These are phyloP conservation scores for Entomophthora muscae DNA, from an alignment of 371 early-diverging fungal species.

Conservation along the genomic window DNA sequence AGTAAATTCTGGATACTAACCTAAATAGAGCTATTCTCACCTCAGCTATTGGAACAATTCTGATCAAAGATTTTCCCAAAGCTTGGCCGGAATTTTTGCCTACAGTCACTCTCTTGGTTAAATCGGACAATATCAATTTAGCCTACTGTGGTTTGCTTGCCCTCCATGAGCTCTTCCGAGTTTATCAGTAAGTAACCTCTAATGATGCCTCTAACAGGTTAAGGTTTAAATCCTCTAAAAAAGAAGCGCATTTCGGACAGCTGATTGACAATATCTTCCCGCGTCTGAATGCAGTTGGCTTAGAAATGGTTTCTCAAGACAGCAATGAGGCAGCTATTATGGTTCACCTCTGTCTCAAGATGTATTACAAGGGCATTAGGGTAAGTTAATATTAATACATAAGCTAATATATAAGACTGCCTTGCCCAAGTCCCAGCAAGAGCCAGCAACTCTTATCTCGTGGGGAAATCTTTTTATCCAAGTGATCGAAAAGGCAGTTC, in stretches of 20 bases:
- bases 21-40: slow-evolving; percentile 45
- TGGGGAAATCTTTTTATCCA: slow-evolving; percentile 78
- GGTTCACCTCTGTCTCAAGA: slow-evolving; percentile 60
- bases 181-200: slow-evolving; percentile 43
- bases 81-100: slow-evolving; percentile 67
- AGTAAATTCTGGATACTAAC: background rate
- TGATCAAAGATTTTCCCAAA: slow-evolving; percentile 52
- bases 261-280: slow-evolving; percentile 46
- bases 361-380: slow-evolving; percentile 22
- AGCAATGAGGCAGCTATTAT: slow-evolving; percentile 62
- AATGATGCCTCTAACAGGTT: background rate
- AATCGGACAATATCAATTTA: slow-evolving; percentile 35
- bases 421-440: slow-evolving; percentile 46
- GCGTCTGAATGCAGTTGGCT: slow-evolving; percentile 43
- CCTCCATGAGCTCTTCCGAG: slow-evolving; percentile 56
- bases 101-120: slow-evolving; percentile 34
- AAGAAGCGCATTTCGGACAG: slow-evolving; percentile 25
- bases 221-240: slow-evolving; percentile 1
- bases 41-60: slow-evolving; percentile 40
- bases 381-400: background rate
- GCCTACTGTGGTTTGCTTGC: slow-evolving; percentile 58
- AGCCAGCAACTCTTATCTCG: slow-evolving; percentile 40
- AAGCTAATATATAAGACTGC: slow-evolving; percentile 16
- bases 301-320: slow-evolving; percentile 28
- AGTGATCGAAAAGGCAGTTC: slow-evolving; percentile 43